Conservation (phyloP, 2,329 filamentous ascomycete species). For the Ceratocystis diversiconidia region DNA sequence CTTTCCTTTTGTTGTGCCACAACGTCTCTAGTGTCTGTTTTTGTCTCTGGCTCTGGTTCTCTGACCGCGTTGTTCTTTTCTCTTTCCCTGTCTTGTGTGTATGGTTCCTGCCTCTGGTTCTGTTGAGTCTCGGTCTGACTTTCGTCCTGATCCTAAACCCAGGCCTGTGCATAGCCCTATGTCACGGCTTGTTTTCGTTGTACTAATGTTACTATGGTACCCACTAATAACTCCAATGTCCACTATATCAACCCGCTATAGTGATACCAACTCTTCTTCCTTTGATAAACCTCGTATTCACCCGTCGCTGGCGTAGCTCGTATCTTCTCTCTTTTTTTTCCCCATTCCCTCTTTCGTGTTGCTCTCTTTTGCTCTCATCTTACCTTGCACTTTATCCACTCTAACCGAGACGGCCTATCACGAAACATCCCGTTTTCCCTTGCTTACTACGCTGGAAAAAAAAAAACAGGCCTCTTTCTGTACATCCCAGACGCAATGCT, state of each 20-base stretch:
- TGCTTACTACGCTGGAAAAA: too few relatives aligned
- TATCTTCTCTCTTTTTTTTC: background rate
- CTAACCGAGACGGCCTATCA: too few relatives aligned
- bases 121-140: background rate
- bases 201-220: background rate
- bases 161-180: slow-evolving; percentile 1
- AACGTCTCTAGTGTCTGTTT: too few relatives aligned
- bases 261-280: background rate
- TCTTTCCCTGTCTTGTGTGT: background rate
- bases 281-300: background rate
- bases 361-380: too few relatives aligned
- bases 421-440: too few relatives aligned
- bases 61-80: background rate
- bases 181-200: background rate
- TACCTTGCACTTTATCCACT: too few relatives aligned
- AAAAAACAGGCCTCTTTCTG: too few relatives aligned
- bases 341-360: background rate
- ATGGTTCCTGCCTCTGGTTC: background rate
- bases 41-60: background rate
- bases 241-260: background rate
- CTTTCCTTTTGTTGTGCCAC: background rate
- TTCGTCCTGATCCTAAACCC: background rate
- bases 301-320: background rate
- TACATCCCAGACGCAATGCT: too few relatives aligned
- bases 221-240: background rate